Evolutionary conservation across 1,139 yeast species (phyloP), one percentile per base, ranked within the genome.

Genomic region (Candida sanyaensis): DNA sequence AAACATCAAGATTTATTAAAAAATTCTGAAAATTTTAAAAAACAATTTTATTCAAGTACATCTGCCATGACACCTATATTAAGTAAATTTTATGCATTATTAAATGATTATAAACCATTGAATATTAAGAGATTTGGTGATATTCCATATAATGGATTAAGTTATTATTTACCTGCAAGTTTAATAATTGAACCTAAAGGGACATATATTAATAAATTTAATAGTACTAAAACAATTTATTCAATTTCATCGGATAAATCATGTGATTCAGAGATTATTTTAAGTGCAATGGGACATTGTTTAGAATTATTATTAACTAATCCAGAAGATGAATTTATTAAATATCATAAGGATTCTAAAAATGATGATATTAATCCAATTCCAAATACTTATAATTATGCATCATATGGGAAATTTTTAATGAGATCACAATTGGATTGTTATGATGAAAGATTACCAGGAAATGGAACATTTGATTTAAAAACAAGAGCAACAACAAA

Each of bases 351-450:
- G 30, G 49, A 51, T 33, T 39, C 34, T 43, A 43, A 38, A 60
- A 53, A 47, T 47, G 38, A 53, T 2, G 21, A 17, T 17, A 17
- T 17, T 17, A 27, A 33, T 5, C 34, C 41, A 9, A 59, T 64
- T 0, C 55, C 53, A 32, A 68, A 66, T 48, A 60, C 65, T 3
- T 92, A 91, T 61, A 93, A 91, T 60, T 91, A 89, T 65, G 83
- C 96, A 4, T 68, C 73, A 32, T 71, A 81, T 50, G 92, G 86
- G 1, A 75, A 78, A 38, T 88, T 93, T 55, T 63, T 93, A 27
- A 78, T 93, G 82, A 75, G 99, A 55, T 92, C 98, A 0, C 99
- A 93, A 64, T 74, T 93, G 50, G 99, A 93, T 66, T 91, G 97
- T 54, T 74, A 76, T 52, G 93, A 90, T 63, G 69, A 75, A 0